These are phyloP conservation scores for Didymella arachidicola DNA, from an alignment of 2,329 filamentous ascomycete genomes.

Conservation along the genomic window DNA sequence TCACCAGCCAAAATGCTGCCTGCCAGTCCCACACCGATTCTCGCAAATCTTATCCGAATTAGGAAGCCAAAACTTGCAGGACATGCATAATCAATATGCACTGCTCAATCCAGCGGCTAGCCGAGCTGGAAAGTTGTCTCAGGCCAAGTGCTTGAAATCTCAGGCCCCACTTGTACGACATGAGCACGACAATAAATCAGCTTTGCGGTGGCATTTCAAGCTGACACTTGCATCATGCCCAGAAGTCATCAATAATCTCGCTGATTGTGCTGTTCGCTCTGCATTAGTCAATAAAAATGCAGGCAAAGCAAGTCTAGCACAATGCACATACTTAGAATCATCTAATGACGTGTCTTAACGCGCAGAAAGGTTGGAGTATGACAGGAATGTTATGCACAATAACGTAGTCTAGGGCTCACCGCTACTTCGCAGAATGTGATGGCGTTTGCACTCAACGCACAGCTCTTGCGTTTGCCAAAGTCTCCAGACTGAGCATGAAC, in stretches of 20 bases:
- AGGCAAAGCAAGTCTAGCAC: too few species aligned
- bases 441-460: not conserved
- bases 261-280: too few species aligned
- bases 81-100: not conserved
- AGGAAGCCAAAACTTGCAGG: not conserved
- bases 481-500: too few species aligned
- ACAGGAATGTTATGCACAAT: not conserved
- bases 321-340: too few species aligned
- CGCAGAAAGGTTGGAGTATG: not conserved
- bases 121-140: not conserved
- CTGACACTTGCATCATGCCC: too few species aligned
- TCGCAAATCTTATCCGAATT: not conserved
- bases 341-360: too few species aligned
- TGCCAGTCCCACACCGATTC: not conserved
- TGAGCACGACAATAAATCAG: not conserved
- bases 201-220: not conserved
- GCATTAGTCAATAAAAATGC: too few species aligned
- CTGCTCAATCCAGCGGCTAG: not conserved
- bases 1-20: not conserved
- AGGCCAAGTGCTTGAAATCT: not conserved
- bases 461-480: not conserved
- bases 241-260: too few species aligned
- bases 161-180: conserved; percentile 4
- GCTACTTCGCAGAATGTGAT: not conserved
- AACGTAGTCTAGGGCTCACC: not conserved